Percentiles rank a stretch among this genome's conserved stretches.
Conservation (phyloP, 192 early-diverging fungal genomes). For the Tieghemiomyces parasiticus region DNA sequence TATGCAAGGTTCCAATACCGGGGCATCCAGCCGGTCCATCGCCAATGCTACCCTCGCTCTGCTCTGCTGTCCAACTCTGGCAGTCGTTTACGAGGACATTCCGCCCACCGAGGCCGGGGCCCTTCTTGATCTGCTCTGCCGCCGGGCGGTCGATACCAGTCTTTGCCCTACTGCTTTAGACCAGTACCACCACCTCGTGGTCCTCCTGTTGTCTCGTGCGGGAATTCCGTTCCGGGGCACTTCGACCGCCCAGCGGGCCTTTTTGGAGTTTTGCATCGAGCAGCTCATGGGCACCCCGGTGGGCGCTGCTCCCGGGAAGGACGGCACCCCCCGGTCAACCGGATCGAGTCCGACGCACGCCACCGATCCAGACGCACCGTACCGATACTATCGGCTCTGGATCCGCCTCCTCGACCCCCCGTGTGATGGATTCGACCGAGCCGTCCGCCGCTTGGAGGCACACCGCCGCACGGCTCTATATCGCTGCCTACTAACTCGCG, state of each 20-base stretch:
- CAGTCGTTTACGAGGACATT: neutral
- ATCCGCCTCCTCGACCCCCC: neutral
- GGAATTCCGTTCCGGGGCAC: neutral
- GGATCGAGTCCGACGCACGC: neutral
- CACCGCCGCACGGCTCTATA: neutral
- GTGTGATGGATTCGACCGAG: neutral
- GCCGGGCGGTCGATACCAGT: neutral
- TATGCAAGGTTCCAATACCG: neutral
- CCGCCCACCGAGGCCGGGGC: neutral
- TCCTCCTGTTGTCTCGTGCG: neutral
- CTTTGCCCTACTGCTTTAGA: neutral
- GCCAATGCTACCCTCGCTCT: neutral
- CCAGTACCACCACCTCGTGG: neutral
- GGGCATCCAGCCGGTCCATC: neutral
- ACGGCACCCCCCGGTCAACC: neutral
- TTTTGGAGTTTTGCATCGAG: neutral
- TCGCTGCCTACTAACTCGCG: neutral
- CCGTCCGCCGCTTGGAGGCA: neutral
- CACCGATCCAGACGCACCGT: neutral
- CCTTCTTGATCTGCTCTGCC: neutral
- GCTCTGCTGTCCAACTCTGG: neutral
- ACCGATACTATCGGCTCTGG: neutral
- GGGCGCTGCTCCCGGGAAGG: neutral
- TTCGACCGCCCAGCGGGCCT: neutral
- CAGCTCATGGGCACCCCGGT: neutral